A percentile compares a stretch with the other conserved stretches of the same genome.
These are phyloP conservation scores for Bidens hawaiensis DNA, from an alignment of 140 eudicot species.

Conservation along the genomic window DNA sequence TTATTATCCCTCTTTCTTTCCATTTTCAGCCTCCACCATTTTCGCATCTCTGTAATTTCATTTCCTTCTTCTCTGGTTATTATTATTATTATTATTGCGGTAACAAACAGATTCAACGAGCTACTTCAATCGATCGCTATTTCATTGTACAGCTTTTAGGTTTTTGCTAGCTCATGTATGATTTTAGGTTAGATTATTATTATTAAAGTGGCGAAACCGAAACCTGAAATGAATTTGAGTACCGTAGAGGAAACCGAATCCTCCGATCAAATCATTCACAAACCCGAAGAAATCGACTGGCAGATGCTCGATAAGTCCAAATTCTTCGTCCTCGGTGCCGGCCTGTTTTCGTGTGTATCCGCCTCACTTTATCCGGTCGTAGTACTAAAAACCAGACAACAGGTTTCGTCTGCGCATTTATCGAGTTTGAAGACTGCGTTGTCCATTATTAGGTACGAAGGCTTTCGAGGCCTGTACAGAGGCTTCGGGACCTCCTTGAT, in stretches of 20 bases:
- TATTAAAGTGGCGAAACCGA: slow-evolving; percentile 32
- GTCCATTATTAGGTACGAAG: slow-evolving; percentile 49
- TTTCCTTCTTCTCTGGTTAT: too few species aligned
- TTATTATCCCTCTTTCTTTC: too few species aligned
- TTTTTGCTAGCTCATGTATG: too few species aligned
- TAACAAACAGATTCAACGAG: too few species aligned
- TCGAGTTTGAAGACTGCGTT: slow-evolving; percentile 42
- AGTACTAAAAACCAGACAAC: slow-evolving; percentile 81
- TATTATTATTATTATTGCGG: too few species aligned
- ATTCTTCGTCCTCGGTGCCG: slow-evolving; percentile 83
- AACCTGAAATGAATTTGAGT: slow-evolving; percentile 49
- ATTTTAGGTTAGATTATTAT: too few species aligned
- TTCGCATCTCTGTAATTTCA: too few species aligned
- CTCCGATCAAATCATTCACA: slow-evolving; percentile 41
- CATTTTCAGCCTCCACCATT: too few species aligned
- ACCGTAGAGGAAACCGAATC: slow-evolving; percentile 48
- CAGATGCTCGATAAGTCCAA: slow-evolving; percentile 73
- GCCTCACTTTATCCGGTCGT: slow-evolving; percentile 71
- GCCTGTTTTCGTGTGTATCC: slow-evolving; percentile 70
- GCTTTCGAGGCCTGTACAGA: slow-evolving; percentile 64
- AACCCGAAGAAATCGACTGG: slow-evolving; percentile 85
- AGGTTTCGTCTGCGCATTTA: slow-evolving; percentile 43
- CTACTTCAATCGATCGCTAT: too few species aligned
- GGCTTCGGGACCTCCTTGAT: slow-evolving; percentile 86
- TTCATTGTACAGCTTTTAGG: too few species aligned